Evolutionary conservation across 176 grass and related monocot species (phyloP).

Genomic region (Carex myosuroides): DNA sequence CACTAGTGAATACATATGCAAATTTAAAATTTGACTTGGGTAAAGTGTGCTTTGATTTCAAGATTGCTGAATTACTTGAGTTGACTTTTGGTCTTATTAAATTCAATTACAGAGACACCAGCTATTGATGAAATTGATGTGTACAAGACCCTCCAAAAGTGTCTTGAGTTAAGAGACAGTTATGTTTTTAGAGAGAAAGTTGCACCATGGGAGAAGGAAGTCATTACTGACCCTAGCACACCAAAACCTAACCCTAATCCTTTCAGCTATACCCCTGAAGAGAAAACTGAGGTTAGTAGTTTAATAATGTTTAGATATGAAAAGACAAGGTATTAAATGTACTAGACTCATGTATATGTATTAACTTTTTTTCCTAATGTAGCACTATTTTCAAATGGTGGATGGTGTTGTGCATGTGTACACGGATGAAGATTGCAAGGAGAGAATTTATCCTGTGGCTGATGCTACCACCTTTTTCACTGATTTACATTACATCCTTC

Average conservation of each 20-base stretch:
- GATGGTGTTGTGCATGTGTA: slow-evolving; percentile 93
- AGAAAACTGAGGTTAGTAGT: slow-evolving; percentile 61
- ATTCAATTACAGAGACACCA: slow-evolving; percentile 58
- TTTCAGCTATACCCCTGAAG: slow-evolving; percentile 60
- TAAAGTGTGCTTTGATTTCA: slow-evolving; percentile 11
- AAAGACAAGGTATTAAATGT: not conserved
- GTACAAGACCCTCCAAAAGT: slow-evolving; percentile 88
- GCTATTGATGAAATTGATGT: slow-evolving; percentile 81
- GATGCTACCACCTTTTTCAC: slow-evolving; percentile 99
- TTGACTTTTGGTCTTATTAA: not conserved
- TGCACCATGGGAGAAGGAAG: slow-evolving; percentile 94
- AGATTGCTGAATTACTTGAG: not conserved
- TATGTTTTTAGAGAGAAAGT: slow-evolving; percentile 79
- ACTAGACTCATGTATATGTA: not conserved
- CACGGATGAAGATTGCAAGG: slow-evolving; percentile 61
- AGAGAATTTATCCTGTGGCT: slow-evolving; percentile 75
- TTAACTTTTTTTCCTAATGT: slow-evolving; percentile 18
- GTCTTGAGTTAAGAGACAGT: slow-evolving; percentile 72
- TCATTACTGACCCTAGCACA: slow-evolving; percentile 93
- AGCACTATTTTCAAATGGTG: slow-evolving; percentile 90
- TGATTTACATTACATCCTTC: slow-evolving; percentile 89
- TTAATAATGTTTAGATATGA: not conserved
- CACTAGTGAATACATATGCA: not conserved
- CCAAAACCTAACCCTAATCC: slow-evolving; percentile 94
- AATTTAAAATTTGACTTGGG: not conserved